phyloP scores from a whole-genome alignment of 371 early-diverging fungal genomes.

The Mortierella sp. region DNA sequence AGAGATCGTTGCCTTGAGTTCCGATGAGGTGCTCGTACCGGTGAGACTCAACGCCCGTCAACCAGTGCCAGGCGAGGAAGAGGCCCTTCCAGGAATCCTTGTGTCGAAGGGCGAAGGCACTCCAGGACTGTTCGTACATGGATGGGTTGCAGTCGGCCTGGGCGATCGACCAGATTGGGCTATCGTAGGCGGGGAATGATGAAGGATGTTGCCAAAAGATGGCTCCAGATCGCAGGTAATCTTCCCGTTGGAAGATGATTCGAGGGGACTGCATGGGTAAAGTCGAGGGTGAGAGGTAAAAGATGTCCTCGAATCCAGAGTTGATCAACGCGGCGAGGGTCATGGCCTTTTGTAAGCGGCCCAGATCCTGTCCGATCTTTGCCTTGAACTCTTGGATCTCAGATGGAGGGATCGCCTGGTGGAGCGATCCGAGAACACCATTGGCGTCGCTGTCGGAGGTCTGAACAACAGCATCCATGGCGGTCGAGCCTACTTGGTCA shows the following conservation, averaged over 20 bases:
- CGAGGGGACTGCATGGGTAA: constrained; percentile 50
- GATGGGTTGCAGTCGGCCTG: constrained; percentile 41
- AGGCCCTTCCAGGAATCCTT: constrained; percentile 55
- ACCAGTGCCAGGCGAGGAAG: constrained; percentile 53
- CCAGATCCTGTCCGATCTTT: constrained; percentile 13
- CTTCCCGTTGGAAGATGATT: constrained; percentile 32
- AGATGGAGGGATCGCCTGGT: constrained; percentile 23
- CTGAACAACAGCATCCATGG: constrained; percentile 16
- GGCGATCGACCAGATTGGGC: constrained; percentile 45
- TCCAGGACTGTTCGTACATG: constrained; percentile 52
- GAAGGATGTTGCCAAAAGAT: constrained; percentile 56
- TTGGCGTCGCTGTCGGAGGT: constrained; percentile 19
- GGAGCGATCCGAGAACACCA: neutral
- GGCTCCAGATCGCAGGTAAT: constrained; percentile 35
- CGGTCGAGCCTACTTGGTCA: constrained; percentile 34
- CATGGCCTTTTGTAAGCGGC: constrained; percentile 39
- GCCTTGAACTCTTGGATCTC: constrained; percentile 34
- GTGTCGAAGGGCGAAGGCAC: constrained; percentile 43
- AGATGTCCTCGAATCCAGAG: constrained; percentile 55
- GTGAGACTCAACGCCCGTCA: constrained; percentile 23
- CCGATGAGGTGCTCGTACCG: constrained; percentile 33
- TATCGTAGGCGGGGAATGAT: constrained; percentile 38
- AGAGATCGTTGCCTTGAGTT: constrained; percentile 32
- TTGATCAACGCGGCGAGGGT: constrained; percentile 56
- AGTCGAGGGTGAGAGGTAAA: constrained; percentile 49